Evolutionary conservation across 805 yeast genomes (phyloP).

Genomic region (Kodamaea lidongshanica): DNA sequence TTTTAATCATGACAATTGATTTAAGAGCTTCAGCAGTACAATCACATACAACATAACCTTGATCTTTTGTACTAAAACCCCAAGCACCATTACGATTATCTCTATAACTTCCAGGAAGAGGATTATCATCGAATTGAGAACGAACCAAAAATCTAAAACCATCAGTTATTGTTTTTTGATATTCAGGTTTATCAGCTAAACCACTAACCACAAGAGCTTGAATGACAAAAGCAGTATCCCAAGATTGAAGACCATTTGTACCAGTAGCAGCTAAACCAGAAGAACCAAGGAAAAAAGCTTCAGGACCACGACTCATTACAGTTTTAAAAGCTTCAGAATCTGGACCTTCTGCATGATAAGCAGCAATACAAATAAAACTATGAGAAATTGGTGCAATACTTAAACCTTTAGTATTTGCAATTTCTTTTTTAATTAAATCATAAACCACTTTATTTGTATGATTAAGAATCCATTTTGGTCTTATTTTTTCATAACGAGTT

Average conservation of each 20-base stretch:
- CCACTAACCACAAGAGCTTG: conserved; percentile 82
- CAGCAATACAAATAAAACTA: conserved; percentile 73
- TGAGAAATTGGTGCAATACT: conserved; percentile 93
- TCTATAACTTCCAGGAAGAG: conserved; percentile 71
- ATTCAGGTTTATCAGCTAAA: conserved; percentile 62
- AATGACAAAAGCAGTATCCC: conserved; percentile 92
- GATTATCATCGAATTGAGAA: conserved; percentile 80
- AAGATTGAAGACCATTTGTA: conserved; percentile 93
- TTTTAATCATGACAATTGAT: conserved; percentile 86
- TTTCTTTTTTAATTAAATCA: conserved; percentile 65
- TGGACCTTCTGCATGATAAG: conserved; percentile 63
- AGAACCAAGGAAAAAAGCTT: conserved; percentile 76
- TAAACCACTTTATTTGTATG: conserved; percentile 48
- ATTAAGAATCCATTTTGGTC: conserved; percentile 69
- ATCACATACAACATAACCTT: conserved; percentile 94
- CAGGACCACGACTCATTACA: conserved; percentile 58
- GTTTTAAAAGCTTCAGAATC: conserved; percentile 55
- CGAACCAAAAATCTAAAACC: conserved; percentile 69
- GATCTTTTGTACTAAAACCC: conserved; percentile 94
- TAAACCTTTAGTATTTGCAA: conserved; percentile 68
- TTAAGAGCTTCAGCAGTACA: conserved; percentile 95
- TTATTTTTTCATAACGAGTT: conserved; percentile 60
- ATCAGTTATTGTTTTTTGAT: conserved; percentile 52
- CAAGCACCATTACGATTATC: conserved; percentile 85
- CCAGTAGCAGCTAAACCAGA: conserved; percentile 94